A percentile compares a stretch with the other conserved stretches of the same genome.
Conservation (phyloP, 2,329 filamentous ascomycete genomes). For the Botryosphaeria dothidea region DNA sequence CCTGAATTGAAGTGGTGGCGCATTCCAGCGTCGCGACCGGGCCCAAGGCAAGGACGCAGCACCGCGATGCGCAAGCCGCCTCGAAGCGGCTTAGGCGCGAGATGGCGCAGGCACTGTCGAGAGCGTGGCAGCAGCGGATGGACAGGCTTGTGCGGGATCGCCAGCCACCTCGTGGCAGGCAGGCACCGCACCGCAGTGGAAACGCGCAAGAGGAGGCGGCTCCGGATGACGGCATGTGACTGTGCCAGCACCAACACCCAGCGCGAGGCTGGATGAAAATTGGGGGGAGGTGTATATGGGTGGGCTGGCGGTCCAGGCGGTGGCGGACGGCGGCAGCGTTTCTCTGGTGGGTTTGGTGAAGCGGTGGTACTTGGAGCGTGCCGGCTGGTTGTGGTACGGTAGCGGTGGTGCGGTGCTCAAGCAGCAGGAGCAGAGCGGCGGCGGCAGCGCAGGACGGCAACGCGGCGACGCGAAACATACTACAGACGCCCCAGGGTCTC, state of each 20-base stretch:
- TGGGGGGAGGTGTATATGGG: no score
- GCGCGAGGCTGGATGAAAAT: background rate
- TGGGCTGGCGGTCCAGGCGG: background rate
- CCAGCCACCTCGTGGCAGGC: slow-evolving; percentile 12
- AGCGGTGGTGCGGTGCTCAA: background rate
- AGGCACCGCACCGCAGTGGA: background rate
- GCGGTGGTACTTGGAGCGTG: no score
- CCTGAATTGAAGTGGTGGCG: slow-evolving; percentile 13
- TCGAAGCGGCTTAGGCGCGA: background rate
- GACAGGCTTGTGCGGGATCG: slow-evolving; percentile 8
- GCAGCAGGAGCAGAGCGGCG: background rate
- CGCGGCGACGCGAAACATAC: slow-evolving; percentile 1
- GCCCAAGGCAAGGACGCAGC: background rate
- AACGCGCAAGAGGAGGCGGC: background rate
- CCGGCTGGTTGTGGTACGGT: background rate
- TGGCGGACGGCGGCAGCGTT: background rate
- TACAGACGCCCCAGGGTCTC: background rate
- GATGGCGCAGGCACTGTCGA: background rate
- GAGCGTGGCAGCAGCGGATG: background rate
- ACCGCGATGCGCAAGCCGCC: background rate
- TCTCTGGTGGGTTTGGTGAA: no score
- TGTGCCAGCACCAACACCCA: background rate
- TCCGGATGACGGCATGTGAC: background rate
- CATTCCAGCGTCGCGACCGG: background rate
- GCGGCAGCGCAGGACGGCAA: background rate